Evolutionary conservation across 768 basidiomycete species (phyloP).

Genomic region (Nidula microcarpa): DNA sequence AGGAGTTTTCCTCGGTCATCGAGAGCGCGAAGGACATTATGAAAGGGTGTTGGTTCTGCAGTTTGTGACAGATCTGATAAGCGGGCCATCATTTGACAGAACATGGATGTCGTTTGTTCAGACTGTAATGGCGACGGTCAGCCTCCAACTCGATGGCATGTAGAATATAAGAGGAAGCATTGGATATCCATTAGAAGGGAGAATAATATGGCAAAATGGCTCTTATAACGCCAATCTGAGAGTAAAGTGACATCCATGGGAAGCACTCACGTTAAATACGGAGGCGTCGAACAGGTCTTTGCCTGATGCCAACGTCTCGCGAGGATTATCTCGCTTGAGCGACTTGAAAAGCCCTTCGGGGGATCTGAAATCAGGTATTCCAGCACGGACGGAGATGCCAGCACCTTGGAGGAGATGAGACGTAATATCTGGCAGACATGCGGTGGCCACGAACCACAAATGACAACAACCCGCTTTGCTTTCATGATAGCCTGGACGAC

Average conservation of each 20-base stretch:
- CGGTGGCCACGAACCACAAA: constrained; percentile 62
- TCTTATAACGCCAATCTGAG: background rate
- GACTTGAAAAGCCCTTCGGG: constrained; percentile 76
- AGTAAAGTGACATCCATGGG: background rate
- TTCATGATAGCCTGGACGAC: constrained; percentile 68
- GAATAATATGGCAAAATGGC: background rate
- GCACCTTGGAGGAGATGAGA: constrained; percentile 50
- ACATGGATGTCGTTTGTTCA: constrained; percentile 70
- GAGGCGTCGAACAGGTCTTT: constrained; percentile 91
- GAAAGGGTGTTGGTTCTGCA: constrained; percentile 80
- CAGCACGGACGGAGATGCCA: constrained; percentile 83
- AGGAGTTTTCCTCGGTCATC: constrained; percentile 76
- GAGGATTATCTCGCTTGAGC: constrained; percentile 75
- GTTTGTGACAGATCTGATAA: constrained; percentile 69
- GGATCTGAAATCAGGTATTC: constrained; percentile 89
- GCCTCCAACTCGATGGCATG: no score
- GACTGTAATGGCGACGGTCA: constrained; percentile 41
- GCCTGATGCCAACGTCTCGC: constrained; percentile 66
- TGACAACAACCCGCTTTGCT: constrained; percentile 80
- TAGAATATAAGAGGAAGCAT: no score
- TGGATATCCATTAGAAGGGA: background rate
- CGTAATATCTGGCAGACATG: constrained; percentile 4
- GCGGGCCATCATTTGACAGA: constrained; percentile 87
- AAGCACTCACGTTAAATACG: constrained; percentile 70
- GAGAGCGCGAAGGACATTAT: constrained; percentile 67